These are phyloP conservation scores for Fagopyrum tataricum DNA, from an alignment of 148 eudicot genomes.

Conservation along the genomic window DNA sequence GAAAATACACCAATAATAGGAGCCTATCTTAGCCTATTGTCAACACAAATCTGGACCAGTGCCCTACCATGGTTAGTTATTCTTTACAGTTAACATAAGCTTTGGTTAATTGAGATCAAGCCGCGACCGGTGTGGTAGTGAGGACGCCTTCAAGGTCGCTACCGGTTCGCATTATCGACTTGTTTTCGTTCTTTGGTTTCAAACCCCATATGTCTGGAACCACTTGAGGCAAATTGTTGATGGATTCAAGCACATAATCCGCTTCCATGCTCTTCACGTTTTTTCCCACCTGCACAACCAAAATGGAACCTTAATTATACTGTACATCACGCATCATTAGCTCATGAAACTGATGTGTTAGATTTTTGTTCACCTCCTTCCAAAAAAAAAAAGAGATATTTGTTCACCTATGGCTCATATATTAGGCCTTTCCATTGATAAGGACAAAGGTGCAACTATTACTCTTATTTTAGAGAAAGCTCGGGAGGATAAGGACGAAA, in stretches of 20 bases:
- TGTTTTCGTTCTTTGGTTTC: conserved; percentile 17
- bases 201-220: conserved; percentile 67
- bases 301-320: not conserved
- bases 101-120: conserved; percentile 20
- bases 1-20: not conserved
- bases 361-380: too few species aligned
- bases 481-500: not conserved
- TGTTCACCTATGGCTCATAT: not conserved
- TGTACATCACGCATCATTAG: too few species aligned
- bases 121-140: conserved; percentile 40
- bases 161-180: conserved; percentile 25
- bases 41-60: conserved; percentile 3
- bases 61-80: not conserved
- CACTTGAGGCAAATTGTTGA: conserved; percentile 41
- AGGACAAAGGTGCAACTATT: not conserved
- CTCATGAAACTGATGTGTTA: too few species aligned
- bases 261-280: conserved; percentile 42
- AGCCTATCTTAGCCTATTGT: not conserved
- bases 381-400: not conserved
- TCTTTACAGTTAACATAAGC: not conserved
- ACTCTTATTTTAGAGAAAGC: not conserved
- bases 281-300: conserved; percentile 50
- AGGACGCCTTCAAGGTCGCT: conserved; percentile 38
- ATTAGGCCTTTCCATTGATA: not conserved
- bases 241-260: conserved; percentile 58